Base-by-base conservation (phyloP, 805 yeast species). In the Wickerhamomyces pijperi region DNA sequence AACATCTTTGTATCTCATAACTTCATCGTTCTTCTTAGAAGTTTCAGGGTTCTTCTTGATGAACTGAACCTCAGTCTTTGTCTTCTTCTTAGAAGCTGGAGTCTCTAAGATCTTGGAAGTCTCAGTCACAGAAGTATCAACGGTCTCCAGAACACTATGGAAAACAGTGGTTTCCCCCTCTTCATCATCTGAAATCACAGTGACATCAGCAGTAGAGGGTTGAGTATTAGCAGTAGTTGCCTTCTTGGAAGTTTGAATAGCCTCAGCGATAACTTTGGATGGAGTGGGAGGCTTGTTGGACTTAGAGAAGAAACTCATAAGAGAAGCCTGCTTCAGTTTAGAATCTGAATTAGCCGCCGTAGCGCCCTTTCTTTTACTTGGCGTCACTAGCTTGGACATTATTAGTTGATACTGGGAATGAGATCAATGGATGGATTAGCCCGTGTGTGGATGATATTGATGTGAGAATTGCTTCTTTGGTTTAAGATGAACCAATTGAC, bases 241-340 rank as follows among this genome's bases (percentile, higher is more conserved):
- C n/a, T 25, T 25, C 29, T 25, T 25, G 5, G 29, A 25, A 9
- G 9, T 21, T 25, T 25, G n/a, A 25, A 13, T 25, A 14, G 29
- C 12, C 4, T 40, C 29, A 12, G 28, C n/a, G 3, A 31, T 32
- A 3, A 18, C 17, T 14, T 36, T 40, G 9, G 42, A n/a, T n/a
- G 39, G 39, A n/a, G 38, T 35, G 17, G 41, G 34, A 18, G 35
- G 18, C 13, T 37, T 32, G 13, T 35, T 31, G n/a, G 25, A 23
- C 18, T 46, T 46, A 6, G 39, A 35, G 29, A 46, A 46, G 39
- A 46, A 46, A 32, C 34, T 42, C 36, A 46, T 9, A 32, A 46
- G 17, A 3, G 46, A 40, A 2, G 42, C 19, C 19, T 46, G 49
- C 20, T 46, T 46, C 34, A 40, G 19, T 36, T 44, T 42, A 16